Evolutionary conservation across 148 eudicot species (phyloP).

Genomic region (Spergularia bocconei): DNA sequence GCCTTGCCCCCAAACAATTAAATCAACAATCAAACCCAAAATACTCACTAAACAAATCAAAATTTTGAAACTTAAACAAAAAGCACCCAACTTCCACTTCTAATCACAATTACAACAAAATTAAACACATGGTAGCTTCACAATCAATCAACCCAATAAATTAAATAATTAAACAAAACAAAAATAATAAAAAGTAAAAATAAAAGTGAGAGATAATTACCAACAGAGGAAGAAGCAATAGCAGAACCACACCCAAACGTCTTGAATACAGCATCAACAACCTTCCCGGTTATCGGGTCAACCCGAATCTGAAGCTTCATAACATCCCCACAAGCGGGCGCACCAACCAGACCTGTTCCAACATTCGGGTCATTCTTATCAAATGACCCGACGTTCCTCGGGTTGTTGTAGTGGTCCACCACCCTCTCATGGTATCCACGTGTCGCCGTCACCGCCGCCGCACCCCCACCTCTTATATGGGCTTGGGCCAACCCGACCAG

Average conservation of each 20-base stretch:
- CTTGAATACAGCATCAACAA: constrained; percentile 86
- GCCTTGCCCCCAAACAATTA: no score
- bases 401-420: constrained; percentile 91
- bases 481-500: constrained; percentile 33
- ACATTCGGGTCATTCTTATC: constrained; percentile 79
- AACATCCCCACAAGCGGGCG: constrained; percentile 96
- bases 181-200: neutral
- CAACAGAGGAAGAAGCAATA: constrained; percentile 91
- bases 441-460: constrained; percentile 8
- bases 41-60: no score
- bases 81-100: no score
- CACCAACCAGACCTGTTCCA: constrained; percentile 96
- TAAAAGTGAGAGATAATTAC: constrained; percentile 26
- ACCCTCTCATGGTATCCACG: constrained; percentile 92
- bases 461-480: constrained; percentile 10
- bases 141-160: neutral
- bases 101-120: no score
- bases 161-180: neutral
- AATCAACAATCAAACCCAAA: no score
- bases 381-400: constrained; percentile 88
- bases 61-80: no score
- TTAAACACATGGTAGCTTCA: neutral
- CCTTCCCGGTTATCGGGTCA: constrained; percentile 73
- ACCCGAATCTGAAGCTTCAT: constrained; percentile 94
- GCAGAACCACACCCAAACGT: constrained; percentile 98